Evolutionary conservation across 176 grass and related monocot species (phyloP), one percentile per base, ranked within the genome.

Genomic region (Bothriochloa decipiens): DNA sequence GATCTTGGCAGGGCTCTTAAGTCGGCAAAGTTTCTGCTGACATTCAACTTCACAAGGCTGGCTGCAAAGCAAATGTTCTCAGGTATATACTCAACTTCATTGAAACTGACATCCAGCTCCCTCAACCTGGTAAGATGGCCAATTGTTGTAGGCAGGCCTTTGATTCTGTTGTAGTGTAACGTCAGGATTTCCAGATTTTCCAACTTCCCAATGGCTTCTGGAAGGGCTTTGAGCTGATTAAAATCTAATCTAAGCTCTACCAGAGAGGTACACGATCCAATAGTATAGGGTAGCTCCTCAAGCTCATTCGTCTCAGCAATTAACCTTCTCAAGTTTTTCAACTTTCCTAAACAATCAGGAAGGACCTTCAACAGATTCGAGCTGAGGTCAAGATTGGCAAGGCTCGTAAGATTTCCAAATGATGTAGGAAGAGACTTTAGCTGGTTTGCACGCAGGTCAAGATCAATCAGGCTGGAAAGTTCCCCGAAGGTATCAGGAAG

Each of bases 81-180:
- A 60, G 96, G 96, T 61, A 98, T 81, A 14, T 68, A 67, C 84
- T 98, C 96, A 8, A 98, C 80, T 81, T 98, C 96, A 23, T 98
- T 98, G 72, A 98, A 98, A 60, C 96, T 98, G 39, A 93, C 93
- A 89, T 98, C 91, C 35, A 98, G 79, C 77, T 98, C 96, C 88
- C 89, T 92, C 81, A 98, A 85, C 52, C 86, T 95, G 66, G 57
- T 79, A 78, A 98, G 91, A 12, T 81, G 90, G 22, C 91, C 87
- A 80, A 93, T 91, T 64, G 96, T 95, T n/a, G 93, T 98, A n/a
- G 96, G 96, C 22, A 98, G 73, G 29, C 91, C 90, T 88, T 90
- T 98, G 60, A 98, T 90, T 92, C 87, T 91, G 72, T 98, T 98
- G 77, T 95, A 98, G 50, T 95, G 96, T 80, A 95, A 82, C 26